Base-by-base conservation (phyloP, 176 grass and related monocot genomes). In the Otatea glauca region DNA sequence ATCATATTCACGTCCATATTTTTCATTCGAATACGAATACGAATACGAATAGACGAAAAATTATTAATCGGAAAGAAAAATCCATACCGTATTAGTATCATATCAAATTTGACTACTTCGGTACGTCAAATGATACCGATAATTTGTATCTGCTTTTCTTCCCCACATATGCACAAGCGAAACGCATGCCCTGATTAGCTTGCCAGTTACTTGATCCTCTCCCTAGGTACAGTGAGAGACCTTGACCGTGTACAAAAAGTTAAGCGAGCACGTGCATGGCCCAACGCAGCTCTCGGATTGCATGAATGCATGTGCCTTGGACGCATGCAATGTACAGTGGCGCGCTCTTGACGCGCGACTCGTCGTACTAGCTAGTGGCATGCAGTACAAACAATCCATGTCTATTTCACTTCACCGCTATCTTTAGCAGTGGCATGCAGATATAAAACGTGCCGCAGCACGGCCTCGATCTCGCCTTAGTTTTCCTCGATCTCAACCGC, bases 341-440 rank as follows among this genome's bases (percentile, higher is more conserved):
- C 41, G 76, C 67, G 69, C 56, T 23, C 63, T 67, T 85, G 83
- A 14, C 83, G 83, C 73, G 6, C 63, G 65, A n/a, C 48, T 74
- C 48, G 37, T 23, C 2, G 51, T 39, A 56, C 18, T 9, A 55
- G 32, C 41, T 29, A 29, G 29, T 29, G 29, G 29, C 29, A 29
- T 29, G 7, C 39, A 7, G 39, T 50, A 74, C 13, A 74, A 74
- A 70, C 56, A 18, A 69, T 44, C 41, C 7, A 76, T 72, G 78
- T 24, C 80, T 76, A 77, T 83, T 77, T 68, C 80, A 72, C 48
- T 77, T 44, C n/a, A 29, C 73, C 75, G 62, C 85, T 83, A 88
- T 84, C 75, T 84, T 91, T 85, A 88, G 85, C 23, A 23, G 12
- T 17, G 76, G 39, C 15, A 32, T 24, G 29, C 70, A 64, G 42